These are phyloP conservation scores for Globisporangium alternatum DNA, from an alignment of 352 stramenopile genomes.

Conservation along the genomic window DNA sequence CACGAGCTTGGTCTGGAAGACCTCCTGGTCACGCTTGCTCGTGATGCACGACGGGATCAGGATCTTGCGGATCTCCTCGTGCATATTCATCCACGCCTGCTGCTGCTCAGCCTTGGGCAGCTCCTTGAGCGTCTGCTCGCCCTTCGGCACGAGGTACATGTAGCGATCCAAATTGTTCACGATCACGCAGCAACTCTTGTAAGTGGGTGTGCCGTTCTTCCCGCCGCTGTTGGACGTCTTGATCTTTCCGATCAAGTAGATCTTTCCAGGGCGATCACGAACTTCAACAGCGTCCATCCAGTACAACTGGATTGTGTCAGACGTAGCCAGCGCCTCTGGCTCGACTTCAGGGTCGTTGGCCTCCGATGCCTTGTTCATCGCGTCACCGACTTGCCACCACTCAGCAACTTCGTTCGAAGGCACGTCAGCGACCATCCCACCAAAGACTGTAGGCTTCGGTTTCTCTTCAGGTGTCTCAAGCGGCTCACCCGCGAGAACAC, in stretches of 20 bases:
- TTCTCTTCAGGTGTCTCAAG: conserved; percentile 27
- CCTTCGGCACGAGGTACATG: conserved; percentile 91
- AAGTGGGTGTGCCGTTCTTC: conserved; percentile 44
- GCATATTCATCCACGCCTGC: conserved; percentile 80
- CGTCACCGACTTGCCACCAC: conserved; percentile 69
- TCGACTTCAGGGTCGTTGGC: conserved; percentile 29
- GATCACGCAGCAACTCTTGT: conserved; percentile 94
- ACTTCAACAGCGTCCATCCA: conserved; percentile 97
- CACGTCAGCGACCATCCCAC: conserved; percentile 36
- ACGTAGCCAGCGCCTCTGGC: conserved; percentile 27
- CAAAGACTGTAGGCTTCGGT: neutral
- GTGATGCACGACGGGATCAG: conserved; percentile 85
- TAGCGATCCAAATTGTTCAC: conserved; percentile 95
- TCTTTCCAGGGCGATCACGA: conserved; percentile 89
- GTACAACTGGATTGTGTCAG: conserved; percentile 92
- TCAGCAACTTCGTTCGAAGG: conserved; percentile 86
- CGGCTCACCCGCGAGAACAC: conserved; percentile 40
- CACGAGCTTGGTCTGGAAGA: conserved; percentile 94
- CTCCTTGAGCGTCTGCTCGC: conserved; percentile 54
- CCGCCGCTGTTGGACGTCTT: conserved; percentile 31
- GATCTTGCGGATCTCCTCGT: conserved; percentile 91
- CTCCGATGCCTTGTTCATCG: conserved; percentile 16
- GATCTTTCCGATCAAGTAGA: conserved; percentile 98
- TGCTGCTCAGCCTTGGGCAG: conserved; percentile 91
- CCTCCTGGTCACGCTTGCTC: conserved; percentile 64